phyloP scores from a whole-genome alignment of 257 asterid species.

The Pogostemon cablin region DNA sequence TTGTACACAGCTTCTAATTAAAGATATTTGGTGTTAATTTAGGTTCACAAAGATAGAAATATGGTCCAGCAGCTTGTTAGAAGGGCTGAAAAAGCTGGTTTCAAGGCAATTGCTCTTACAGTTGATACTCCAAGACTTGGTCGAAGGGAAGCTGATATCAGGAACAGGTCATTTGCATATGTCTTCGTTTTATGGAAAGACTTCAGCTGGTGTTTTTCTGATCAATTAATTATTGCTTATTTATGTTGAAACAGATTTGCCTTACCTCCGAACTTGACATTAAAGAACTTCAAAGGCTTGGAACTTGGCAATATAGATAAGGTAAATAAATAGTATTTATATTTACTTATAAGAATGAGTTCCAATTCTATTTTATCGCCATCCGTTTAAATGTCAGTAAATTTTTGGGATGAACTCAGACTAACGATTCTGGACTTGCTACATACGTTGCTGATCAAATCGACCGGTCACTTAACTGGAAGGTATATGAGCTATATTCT shows the following conservation, averaged over 20 bases:
- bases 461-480: constrained; percentile 77
- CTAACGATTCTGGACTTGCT: constrained; percentile 79
- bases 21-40: constrained; percentile 27
- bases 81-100: constrained; percentile 85
- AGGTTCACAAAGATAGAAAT: constrained; percentile 70
- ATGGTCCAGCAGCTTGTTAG: constrained; percentile 63
- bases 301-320: constrained; percentile 59
- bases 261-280: constrained; percentile 65
- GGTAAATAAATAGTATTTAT: constrained; percentile 38
- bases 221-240: constrained; percentile 8
- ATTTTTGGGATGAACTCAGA: constrained; percentile 42
- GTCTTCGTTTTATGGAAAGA: background rate
- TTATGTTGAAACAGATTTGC: constrained; percentile 51
- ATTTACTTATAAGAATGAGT: background rate
- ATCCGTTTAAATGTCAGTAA: constrained; percentile 13
- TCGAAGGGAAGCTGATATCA: constrained; percentile 92
- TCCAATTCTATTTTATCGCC: constrained; percentile 7
- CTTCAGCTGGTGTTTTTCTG: background rate
- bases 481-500: constrained; percentile 42
- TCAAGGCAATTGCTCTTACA: constrained; percentile 78
- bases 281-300: constrained; percentile 72
- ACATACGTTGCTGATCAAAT: constrained; percentile 65
- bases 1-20: constrained; percentile 6
- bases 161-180: constrained; percentile 59
- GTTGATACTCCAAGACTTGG: constrained; percentile 86